Evolutionary conservation across 78 protist species (phyloP), one percentile per base, ranked within the genome.

Genomic region (Corallochytrium limacisporum): DNA sequence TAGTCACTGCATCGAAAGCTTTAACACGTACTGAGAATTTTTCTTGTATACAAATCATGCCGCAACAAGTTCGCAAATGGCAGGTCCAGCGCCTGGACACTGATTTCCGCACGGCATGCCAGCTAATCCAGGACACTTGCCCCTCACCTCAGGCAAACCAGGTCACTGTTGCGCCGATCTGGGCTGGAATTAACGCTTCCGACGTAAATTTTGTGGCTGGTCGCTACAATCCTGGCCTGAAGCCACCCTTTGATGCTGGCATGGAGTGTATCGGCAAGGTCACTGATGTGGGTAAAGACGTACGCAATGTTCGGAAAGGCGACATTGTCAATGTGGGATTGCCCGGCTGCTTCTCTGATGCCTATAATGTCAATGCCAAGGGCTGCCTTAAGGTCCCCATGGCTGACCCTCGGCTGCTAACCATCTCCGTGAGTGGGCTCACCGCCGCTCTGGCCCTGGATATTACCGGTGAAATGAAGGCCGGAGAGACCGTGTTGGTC

Each of bases 181-280:
- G n/a, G n/a, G n/a, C n/a, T n/a, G 81, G 81, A 32, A 60, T 75
- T 67, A 65, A 75, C 49, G 82, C 76, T 7, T 39, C 57, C 18
- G 75, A 67, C 61, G 9, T 57, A 29, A 75, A 62, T 40, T 60
- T 0, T 15, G 16, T 40, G 1, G 59, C 61, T 4, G 75, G 75
- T 0, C 31, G 32, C 22, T 70, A 70, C 61, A 46, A 18, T 22
- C 67, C 67, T 26, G 61, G 62, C 33, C 53, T 70, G 15, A 26
- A 57, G 35, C 81, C 81, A 1, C 81, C 81, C n/a, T 65, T 75
- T 33, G 74, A 61, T n/a, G n/a, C 48, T 10, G 81, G 81, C 10
- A 61, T 65, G 18, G 81, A 75, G 46, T 40, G 63, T 12, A 26
- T 59, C 4, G 81, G 81, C 0, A 4, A 1, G 7, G 61, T 75